A percentile compares a stretch with the other conserved stretches of the same genome.
phyloP scores from a whole-genome alignment of 169 alveolate genomes.

The Eimeria nieschulzi region DNA sequence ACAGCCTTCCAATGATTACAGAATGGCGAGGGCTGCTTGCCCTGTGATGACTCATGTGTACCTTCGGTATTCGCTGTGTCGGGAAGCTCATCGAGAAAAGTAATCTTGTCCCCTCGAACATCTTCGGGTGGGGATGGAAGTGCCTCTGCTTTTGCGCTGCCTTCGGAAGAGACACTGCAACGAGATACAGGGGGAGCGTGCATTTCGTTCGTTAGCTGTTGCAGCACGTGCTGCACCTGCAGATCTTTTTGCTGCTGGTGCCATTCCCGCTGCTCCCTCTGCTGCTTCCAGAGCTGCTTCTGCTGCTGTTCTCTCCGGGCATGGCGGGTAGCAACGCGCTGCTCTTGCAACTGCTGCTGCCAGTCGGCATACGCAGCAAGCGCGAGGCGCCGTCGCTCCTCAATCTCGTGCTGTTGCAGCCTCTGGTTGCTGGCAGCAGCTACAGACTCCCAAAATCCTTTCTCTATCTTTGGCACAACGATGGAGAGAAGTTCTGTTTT shows the following conservation, averaged over 20 bases:
- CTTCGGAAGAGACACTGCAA: too few species aligned
- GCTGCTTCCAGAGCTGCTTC: conserved; percentile 53
- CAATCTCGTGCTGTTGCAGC: conserved; percentile 23
- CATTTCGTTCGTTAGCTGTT: conserved; percentile 15
- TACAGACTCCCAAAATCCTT: conserved; percentile 48
- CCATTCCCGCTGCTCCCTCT: conserved; percentile 61
- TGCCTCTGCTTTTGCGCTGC: too few species aligned
- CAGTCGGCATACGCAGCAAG: conserved; percentile 51
- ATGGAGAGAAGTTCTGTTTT: conserved; percentile 31
- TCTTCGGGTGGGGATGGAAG: too few species aligned
- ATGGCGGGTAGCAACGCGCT: conserved; percentile 42
- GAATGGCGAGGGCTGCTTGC: too few species aligned
- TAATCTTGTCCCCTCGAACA: too few species aligned
- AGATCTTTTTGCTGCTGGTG: conserved; percentile 11
- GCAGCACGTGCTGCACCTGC: conserved; percentile 39
- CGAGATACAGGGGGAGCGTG: too few species aligned
- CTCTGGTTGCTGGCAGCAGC: conserved; percentile 27
- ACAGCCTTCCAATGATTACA: too few species aligned
- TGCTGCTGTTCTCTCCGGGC: conserved; percentile 44
- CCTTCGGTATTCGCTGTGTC: too few species aligned
- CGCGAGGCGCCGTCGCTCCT: conserved; percentile 11
- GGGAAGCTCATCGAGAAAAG: too few species aligned
- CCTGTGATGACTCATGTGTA: too few species aligned
- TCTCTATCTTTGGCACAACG: conserved; percentile 23
- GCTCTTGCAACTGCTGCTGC: conserved; percentile 42